Evolutionary conservation across 2,329 filamentous ascomycete species (phyloP), one percentile per base, ranked within the genome.

Genomic region (Ascochyta koolunga): DNA sequence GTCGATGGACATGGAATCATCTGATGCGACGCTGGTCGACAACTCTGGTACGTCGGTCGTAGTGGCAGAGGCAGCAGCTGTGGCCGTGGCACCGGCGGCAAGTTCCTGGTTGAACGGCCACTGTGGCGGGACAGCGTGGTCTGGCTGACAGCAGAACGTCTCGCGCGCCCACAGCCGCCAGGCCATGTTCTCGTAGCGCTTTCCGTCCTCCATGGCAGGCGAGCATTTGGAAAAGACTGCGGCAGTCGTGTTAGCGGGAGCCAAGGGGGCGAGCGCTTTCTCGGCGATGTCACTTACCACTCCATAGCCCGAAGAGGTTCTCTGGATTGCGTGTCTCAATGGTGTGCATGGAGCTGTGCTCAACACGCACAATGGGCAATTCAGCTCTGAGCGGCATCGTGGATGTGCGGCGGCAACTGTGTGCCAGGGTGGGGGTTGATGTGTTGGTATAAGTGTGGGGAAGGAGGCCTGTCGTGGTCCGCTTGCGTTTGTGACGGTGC

Each of bases 241-340:
- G 27, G 10, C 48, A 43, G 35, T 55, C 15, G 37, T 41, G 62
- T 73, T 65, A 75, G 69, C 39, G 41, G 21, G 56, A 43, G 47
- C 29, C 29, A 39, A 16, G 41, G 25, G 10, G 22, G 24, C 10
- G 11, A 11, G 11, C 24, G 31, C 32, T 31, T n/a, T 15, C 13
- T 22, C n/a, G 13, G n/a, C 43, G 48, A 54, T 18, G 44, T 54
- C 39, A 83, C 90, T 84, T 79, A 96, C 92, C 91, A 75, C 91
- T 93, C 92, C 93, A 96, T 86, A 98, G 96, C 80, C 90, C 93
- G 79, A 95, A 96, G 45, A 98, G 86, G 72, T 93, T 96, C 78
- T 96, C 91, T 24, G 91, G 88, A 75, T 96, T 96, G 64, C 89
- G 85, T 1, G 93, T 96, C 78, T 98, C 93, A 70, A 98, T 91